Conservation (phyloP, 2,329 filamentous ascomycete genomes). For the Bipolaris oryzae region DNA sequence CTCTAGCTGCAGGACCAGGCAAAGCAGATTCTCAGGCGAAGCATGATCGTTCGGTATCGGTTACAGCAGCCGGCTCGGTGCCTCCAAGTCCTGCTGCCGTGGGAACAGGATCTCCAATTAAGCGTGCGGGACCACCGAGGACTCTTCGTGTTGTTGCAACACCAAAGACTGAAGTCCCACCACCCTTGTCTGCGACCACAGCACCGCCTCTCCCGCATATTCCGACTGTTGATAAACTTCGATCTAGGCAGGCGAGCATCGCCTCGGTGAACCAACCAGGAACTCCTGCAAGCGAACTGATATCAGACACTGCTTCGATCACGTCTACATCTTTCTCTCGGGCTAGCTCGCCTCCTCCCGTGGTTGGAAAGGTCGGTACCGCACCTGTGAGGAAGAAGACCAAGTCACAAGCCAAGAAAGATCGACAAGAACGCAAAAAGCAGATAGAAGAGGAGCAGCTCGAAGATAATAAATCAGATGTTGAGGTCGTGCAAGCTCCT, state of each 20-base stretch:
- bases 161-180: constrained; percentile 65
- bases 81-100: constrained; percentile 62
- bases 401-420: constrained; percentile 80
- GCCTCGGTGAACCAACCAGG: constrained; percentile 69
- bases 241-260: constrained; percentile 60
- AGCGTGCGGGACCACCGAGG: constrained; percentile 58
- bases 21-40: constrained; percentile 37
- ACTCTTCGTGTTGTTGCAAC: constrained; percentile 73
- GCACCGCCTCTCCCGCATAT: constrained; percentile 39
- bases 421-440: constrained; percentile 66
- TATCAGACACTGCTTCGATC: constrained; percentile 78
- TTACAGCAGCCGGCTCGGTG: constrained; percentile 56
- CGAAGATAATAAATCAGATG: constrained; percentile 54
- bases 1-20: constrained; percentile 15
- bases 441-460: constrained; percentile 67
- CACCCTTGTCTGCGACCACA: constrained; percentile 45
- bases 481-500: constrained; percentile 66
- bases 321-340: constrained; percentile 75
- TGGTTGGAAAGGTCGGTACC: constrained; percentile 68
- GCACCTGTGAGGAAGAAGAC: constrained; percentile 72
- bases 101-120: constrained; percentile 50
- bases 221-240: constrained; percentile 49
- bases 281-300: constrained; percentile 73
- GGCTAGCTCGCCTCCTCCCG: constrained; percentile 69
- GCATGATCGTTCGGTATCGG: constrained; percentile 30